phyloP scores from a whole-genome alignment of 495 filamentous ascomycete species.

The Talaromyces liani region DNA sequence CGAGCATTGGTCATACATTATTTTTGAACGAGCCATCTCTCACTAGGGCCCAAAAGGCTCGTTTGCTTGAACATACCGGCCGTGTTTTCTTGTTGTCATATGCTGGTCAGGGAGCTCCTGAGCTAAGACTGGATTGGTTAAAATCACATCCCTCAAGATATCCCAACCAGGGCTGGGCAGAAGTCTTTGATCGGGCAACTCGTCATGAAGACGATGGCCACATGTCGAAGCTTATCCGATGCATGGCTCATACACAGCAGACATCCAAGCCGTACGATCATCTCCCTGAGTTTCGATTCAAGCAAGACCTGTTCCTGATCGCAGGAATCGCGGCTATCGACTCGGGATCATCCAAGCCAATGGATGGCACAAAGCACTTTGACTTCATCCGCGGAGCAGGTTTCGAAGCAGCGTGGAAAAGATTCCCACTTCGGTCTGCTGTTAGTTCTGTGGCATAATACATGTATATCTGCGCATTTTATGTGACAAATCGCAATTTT shows the following conservation, averaged over 20 bases:
- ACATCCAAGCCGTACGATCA: slow-evolving; percentile 12
- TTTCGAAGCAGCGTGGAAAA: slow-evolving; percentile 12
- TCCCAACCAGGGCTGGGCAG: slow-evolving; percentile 10
- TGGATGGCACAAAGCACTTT: slow-evolving; percentile 10
- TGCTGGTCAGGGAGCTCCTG: slow-evolving; percentile 11
- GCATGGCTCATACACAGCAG: slow-evolving; percentile 8
- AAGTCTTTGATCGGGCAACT: slow-evolving; percentile 10
- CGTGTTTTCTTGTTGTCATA: slow-evolving; percentile 10
- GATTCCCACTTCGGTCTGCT: background rate
- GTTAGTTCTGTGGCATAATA: background rate
- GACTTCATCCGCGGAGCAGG: slow-evolving; percentile 11
- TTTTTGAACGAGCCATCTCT: slow-evolving; percentile 10
- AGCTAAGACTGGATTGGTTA: slow-evolving; percentile 11
- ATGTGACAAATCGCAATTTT: no score
- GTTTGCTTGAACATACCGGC: slow-evolving; percentile 13
- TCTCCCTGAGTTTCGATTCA: slow-evolving; percentile 14
- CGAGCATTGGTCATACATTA: slow-evolving; percentile 8
- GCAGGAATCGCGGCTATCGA: slow-evolving; percentile 14
- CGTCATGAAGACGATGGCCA: slow-evolving; percentile 16
- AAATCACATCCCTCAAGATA: slow-evolving; percentile 8
- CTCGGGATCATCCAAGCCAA: slow-evolving; percentile 11
- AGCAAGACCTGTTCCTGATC: slow-evolving; percentile 14
- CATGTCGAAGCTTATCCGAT: slow-evolving; percentile 13
- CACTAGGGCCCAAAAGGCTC: slow-evolving; percentile 9
- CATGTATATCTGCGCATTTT: background rate